Percentiles rank a stretch among this genome's conserved stretches.
Evolutionary conservation across 148 eudicot genomes (phyloP).

Genomic region (Cornus florida): DNA sequence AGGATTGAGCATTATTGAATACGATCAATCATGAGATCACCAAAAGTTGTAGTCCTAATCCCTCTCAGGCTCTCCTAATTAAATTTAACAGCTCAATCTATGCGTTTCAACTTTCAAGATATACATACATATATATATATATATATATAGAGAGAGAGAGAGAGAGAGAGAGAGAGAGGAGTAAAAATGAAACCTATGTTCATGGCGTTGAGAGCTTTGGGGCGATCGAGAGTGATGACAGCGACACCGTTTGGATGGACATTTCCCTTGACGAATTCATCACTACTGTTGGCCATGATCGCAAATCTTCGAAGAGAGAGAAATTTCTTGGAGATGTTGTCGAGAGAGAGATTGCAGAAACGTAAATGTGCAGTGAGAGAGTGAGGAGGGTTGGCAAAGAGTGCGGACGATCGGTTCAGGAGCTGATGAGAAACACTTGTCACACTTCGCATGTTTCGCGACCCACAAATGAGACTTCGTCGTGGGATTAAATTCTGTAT

Average conservation of each 20-base stretch:
- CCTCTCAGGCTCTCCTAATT: not conserved
- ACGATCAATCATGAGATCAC: not conserved
- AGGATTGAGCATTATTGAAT: not conserved
- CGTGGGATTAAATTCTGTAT: too few species aligned
- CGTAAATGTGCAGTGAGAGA: conserved; percentile 11
- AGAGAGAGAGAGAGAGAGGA: not conserved
- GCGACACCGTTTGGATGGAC: conserved; percentile 89
- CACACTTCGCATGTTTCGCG: conserved; percentile 14
- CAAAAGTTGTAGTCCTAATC: not conserved
- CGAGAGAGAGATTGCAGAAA: conserved; percentile 21
- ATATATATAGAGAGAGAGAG: not conserved
- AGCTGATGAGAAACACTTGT: conserved; percentile 21
- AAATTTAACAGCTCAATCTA: not conserved
- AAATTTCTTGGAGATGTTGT: conserved; percentile 3
- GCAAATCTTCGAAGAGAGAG: conserved; percentile 41
- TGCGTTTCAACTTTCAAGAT: not conserved
- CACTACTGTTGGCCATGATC: conserved; percentile 50
- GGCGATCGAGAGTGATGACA: conserved; percentile 88
- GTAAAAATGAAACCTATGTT: conserved; percentile 54
- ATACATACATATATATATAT: not conserved
- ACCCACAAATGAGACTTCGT: too few species aligned
- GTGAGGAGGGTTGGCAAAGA: not conserved
- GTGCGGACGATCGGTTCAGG: conserved; percentile 35
- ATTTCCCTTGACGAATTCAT: conserved; percentile 69
- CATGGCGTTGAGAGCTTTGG: conserved; percentile 98